Conservation (phyloP, 352 stramenopile genomes). For the Albugo candida region DNA sequence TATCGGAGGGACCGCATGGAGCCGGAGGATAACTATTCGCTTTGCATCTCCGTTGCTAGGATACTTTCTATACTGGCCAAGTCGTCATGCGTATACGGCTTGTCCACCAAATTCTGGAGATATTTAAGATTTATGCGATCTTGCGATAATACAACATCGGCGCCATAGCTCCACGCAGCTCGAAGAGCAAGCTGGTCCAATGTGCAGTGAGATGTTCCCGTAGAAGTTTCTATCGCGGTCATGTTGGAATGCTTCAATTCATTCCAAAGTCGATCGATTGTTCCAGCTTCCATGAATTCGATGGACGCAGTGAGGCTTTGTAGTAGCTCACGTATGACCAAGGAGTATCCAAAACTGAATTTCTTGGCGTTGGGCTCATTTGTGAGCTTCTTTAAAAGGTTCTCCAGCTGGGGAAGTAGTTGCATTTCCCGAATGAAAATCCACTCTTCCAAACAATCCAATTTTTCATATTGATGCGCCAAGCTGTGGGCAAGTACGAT, state of each 20-base stretch:
- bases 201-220: conserved; percentile 2
- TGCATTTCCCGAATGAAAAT: conserved; percentile 63
- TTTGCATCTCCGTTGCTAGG: not conserved
- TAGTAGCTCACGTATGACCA: conserved; percentile 54
- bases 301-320: conserved; percentile 65
- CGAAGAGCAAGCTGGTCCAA: conserved; percentile 34
- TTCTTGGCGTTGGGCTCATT: conserved; percentile 47
- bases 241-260: not conserved
- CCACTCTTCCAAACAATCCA: conserved; percentile 77
- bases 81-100: not conserved
- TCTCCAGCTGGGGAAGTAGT: conserved; percentile 47
- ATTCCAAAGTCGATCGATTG: not conserved
- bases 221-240: not conserved
- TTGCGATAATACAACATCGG: conserved; percentile 32
- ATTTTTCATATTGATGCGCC: conserved; percentile 57
- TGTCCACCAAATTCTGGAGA: not conserved
- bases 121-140: not conserved
- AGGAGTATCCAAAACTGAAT: conserved; percentile 57
- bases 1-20: not conserved
- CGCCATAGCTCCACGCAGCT: conserved; percentile 26
- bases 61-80: not conserved
- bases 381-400: conserved; percentile 26
- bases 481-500: conserved; percentile 69
- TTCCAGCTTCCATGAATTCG: conserved; percentile 18
- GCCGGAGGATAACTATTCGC: not conserved